Base-by-base conservation (phyloP, 257 asterid genomes). In the Sherardia arvensis region DNA sequence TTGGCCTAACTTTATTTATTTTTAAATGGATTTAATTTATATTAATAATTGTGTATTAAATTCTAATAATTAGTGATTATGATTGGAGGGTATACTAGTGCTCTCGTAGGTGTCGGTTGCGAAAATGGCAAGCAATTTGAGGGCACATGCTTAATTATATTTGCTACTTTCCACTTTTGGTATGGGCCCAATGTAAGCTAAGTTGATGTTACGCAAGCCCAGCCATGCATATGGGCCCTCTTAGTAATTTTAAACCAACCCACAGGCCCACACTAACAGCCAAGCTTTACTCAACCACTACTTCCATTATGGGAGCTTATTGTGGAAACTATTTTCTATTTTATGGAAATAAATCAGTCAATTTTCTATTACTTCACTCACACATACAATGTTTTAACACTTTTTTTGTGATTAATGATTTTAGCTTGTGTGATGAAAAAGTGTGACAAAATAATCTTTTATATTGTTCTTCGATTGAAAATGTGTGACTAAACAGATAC, bases 121-220 rank as follows among this genome's bases (percentile, higher is more conserved):
- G 17, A 38, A 38, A 38, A 38, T 15, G 47, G 47, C 47, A 38
- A 23, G 27, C 63, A 38, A 59, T 59, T 56, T 7, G 47, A 22
- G 22, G 1, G 26, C 73, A 69, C 67, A 53, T 69, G 73, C 34
- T 30, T 33, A 34, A 33, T 25, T 22, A 26, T 26, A 33, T 32
- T 36, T 17, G 40, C n/a, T 27, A 5, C n/a, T 20, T 61, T 61
- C 30, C 27, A 15, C 43, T 22, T 53, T 49, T 51, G 14, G 47
- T 33, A 6, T 28, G 43, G 66, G 67, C 20, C 62, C 54, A 49
- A 60, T 23, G 20, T 29, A 40, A 48, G 67, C 58, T 23, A 22
- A 43, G 57, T 62, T 28, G 25, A 7, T 11, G 36, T 28, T 47
- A 48, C 30, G 26, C 12, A 17, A 32, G 63, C 47, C 60, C 49